Conservation (phyloP, 2,329 filamentous ascomycete genomes). For the Colletotrichum lindemuthianum region DNA sequence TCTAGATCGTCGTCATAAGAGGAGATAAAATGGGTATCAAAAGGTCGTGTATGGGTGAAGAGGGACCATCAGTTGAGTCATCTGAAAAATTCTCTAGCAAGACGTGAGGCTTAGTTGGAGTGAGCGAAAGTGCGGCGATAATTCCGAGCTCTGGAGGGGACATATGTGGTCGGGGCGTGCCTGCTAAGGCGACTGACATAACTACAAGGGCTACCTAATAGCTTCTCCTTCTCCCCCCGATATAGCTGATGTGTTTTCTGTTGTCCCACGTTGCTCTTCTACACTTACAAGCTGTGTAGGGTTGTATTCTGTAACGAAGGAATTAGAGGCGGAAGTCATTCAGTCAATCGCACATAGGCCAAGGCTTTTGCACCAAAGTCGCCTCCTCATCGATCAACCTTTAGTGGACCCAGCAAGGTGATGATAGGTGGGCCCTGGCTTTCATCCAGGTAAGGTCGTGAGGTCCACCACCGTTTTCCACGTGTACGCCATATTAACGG, state of each 20-base stretch:
- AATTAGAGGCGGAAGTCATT: too few relatives aligned
- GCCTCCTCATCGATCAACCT: conserved; percentile 14
- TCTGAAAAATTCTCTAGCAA: conserved; percentile 24
- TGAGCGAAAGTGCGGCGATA: conserved; percentile 18
- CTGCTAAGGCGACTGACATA: conserved; percentile 12
- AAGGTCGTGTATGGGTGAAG: conserved; percentile 19
- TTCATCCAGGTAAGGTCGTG: too few relatives aligned
- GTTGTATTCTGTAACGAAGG: too few relatives aligned
- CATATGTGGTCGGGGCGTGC: conserved; percentile 9
- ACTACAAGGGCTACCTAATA: not conserved
- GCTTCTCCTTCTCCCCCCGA: too few relatives aligned
- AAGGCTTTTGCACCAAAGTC: not conserved
- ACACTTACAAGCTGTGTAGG: too few relatives aligned
- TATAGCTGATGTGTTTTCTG: too few relatives aligned
- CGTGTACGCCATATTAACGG: too few relatives aligned
- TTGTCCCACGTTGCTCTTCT: too few relatives aligned
- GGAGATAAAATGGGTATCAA: conserved; percentile 30
- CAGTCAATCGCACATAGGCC: too few relatives aligned
- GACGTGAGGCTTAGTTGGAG: conserved; percentile 20
- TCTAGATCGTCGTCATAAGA: conserved; percentile 15
- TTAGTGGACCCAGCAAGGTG: conserved; percentile 23
- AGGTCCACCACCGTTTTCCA: too few relatives aligned
- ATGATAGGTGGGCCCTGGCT: not conserved
- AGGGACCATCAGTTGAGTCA: conserved; percentile 31
- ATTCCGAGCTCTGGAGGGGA: conserved; percentile 9